Evolutionary conservation across 192 early-diverging fungal genomes (phyloP).

Genomic region (Backusella psychrophila): DNA sequence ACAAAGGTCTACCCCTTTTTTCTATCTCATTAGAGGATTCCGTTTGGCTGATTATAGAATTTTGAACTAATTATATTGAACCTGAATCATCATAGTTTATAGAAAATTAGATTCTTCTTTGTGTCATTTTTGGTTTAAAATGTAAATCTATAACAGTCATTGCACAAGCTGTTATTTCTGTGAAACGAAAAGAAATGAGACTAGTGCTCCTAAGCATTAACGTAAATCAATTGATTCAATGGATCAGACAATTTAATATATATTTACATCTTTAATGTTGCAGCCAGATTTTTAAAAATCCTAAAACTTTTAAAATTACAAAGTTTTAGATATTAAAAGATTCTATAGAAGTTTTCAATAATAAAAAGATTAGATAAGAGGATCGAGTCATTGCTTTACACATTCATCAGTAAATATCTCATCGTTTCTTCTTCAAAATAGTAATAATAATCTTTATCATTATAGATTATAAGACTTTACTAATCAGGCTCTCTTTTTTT

Average conservation of each 20-base stretch:
- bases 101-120: too few relatives aligned
- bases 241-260: not conserved
- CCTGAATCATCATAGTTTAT: not conserved
- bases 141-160: too few relatives aligned
- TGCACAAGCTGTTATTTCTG: too few relatives aligned
- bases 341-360: too few relatives aligned
- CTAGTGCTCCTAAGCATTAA: too few relatives aligned
- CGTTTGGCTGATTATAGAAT: not conserved
- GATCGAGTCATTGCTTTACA: not conserved
- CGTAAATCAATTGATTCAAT: not conserved
- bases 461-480: not conserved
- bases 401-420: not conserved
- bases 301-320: not conserved
- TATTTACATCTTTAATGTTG: not conserved
- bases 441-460: not conserved
- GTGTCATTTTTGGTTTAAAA: too few relatives aligned
- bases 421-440: not conserved
- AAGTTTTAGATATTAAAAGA: not conserved
- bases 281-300: not conserved
- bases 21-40: too few relatives aligned
- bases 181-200: too few relatives aligned
- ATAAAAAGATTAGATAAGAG: not conserved
- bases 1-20: not conserved
- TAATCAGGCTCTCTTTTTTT: not conserved
- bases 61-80: not conserved